A percentile compares a stretch with the other conserved stretches of the same genome.
phyloP scores from a whole-genome alignment of 140 eudicot species.

The Oenanthe javanica region DNA sequence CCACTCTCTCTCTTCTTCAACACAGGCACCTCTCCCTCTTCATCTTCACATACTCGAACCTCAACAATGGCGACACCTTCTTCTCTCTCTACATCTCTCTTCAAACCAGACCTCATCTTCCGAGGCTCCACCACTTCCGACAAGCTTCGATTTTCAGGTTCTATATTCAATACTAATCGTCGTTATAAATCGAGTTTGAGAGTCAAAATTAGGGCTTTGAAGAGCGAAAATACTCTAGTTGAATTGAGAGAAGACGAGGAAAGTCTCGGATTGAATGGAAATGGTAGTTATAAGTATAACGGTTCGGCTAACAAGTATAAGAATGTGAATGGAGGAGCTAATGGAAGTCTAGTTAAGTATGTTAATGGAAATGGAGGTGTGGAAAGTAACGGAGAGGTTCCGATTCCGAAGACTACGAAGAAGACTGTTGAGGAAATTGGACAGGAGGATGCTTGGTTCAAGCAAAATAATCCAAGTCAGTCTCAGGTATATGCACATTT shows the following conservation, averaged over 20 bases:
- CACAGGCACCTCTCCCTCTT: background rate
- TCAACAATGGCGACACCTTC: background rate
- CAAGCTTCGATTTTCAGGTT: slow-evolving; percentile 27
- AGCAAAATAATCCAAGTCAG: slow-evolving; percentile 24
- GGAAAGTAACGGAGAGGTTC: slow-evolving; percentile 24
- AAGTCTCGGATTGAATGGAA: slow-evolving; percentile 43
- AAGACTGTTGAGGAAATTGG: slow-evolving; percentile 90
- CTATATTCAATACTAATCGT: slow-evolving; percentile 12
- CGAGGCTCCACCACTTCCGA: slow-evolving; percentile 31
- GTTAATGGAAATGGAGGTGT: slow-evolving; percentile 51
- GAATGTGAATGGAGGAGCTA: slow-evolving; percentile 8
- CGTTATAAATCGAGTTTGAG: slow-evolving; percentile 7
- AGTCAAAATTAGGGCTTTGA: slow-evolving; percentile 33
- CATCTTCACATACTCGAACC: background rate
- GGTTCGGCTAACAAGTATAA: slow-evolving; percentile 26
- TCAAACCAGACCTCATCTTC: slow-evolving; percentile 27
- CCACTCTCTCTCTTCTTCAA: background rate
- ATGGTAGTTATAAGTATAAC: slow-evolving; percentile 26
- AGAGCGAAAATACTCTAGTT: slow-evolving; percentile 39
- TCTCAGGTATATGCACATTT: slow-evolving; percentile 45
- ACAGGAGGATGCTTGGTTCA: slow-evolving; percentile 99
- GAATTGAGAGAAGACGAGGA: slow-evolving; percentile 45
- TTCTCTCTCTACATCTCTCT: slow-evolving; percentile 4
- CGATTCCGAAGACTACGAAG: slow-evolving; percentile 34
- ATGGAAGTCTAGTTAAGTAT: slow-evolving; percentile 50